These are phyloP conservation scores for Globisporangium rhizosaccharum DNA, from an alignment of 352 stramenopile species.

Conservation along the genomic window DNA sequence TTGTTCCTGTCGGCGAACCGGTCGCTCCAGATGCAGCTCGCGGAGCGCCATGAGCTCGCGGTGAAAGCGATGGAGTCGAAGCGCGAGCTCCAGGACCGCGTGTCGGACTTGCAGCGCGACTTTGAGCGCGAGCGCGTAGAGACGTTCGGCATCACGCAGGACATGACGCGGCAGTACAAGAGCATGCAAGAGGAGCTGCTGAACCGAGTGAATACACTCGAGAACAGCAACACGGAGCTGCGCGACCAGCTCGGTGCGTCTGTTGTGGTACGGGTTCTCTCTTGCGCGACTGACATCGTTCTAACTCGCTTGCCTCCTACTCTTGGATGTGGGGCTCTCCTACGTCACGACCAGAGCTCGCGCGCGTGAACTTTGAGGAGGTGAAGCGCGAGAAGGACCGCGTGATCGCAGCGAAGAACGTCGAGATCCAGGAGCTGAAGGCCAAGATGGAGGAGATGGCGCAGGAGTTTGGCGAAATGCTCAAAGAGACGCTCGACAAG, in stretches of 20 bases:
- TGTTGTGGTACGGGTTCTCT: background rate
- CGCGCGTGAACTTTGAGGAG: slow-evolving; percentile 83
- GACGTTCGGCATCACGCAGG: slow-evolving; percentile 91
- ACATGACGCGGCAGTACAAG: slow-evolving; percentile 97
- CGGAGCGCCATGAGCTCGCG: slow-evolving; percentile 81
- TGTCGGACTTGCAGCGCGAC: slow-evolving; percentile 77
- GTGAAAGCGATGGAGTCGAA: slow-evolving; percentile 88
- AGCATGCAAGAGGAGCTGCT: slow-evolving; percentile 93
- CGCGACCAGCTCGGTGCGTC: slow-evolving; percentile 85
- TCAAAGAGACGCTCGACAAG: slow-evolving; percentile 93
- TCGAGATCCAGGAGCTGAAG: slow-evolving; percentile 88
- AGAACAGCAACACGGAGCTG: slow-evolving; percentile 91
- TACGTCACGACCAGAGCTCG: slow-evolving; percentile 47
- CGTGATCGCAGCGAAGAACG: slow-evolving; percentile 85
- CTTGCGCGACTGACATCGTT: background rate
- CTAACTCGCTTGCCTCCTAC: background rate
- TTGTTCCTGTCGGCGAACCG: slow-evolving; percentile 79
- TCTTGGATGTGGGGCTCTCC: background rate
- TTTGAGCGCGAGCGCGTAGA: slow-evolving; percentile 85
- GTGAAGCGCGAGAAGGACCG: slow-evolving; percentile 90
- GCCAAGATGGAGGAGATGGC: slow-evolving; percentile 94
- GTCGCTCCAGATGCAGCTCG: slow-evolving; percentile 87
- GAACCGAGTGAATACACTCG: slow-evolving; percentile 81
- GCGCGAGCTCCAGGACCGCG: slow-evolving; percentile 74
- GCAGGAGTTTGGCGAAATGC: slow-evolving; percentile 92